Base-by-base conservation (phyloP, 2,329 filamentous ascomycete species). In the Setomelanomma holmii region DNA sequence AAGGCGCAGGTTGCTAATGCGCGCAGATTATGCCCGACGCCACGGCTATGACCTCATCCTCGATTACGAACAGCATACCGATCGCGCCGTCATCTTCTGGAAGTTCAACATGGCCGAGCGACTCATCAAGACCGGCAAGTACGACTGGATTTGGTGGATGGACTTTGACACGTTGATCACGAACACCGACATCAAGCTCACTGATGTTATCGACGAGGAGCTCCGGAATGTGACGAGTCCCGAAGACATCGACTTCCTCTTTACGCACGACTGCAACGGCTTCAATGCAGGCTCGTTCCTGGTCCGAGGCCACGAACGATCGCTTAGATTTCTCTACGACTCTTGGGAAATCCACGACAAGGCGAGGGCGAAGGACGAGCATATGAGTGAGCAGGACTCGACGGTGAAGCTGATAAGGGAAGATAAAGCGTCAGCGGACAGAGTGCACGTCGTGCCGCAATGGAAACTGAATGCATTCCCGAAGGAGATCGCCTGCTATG, bases 121-220 rank as follows among this genome's bases (percentile, higher is more conserved):
- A n/a, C 55, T 74, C 14, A 65, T 75, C 55, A 68, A 69, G 24
- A 55, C 61, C 5, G 56, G 58, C 35, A 69, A 68, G 51, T 72
- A 73, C 50, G 72, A 77, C 48, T 78, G 75, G 76, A 67, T 78
- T 17, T 78, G 75, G 76, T 77, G 74, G 73, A 55, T 77, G 8
- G 75, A 78, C 55, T 75, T 75, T 38, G 75, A 78, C 53, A 76
- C 74, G 1, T 58, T 78, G 14, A 69, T 78, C 54, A 78, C 73
- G 12, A 76, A 77, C 45, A 75, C 72, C 14, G 60, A 66, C 4
- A 69, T 73, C 51, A 68, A 66, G 38, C 40, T 78, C 21, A 59
- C 66, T 7, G 66, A 75, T 40, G 66, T 78, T 41, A 72, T 78
- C 35, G 51, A 67, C 10, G 68, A 75, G 14, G 64, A 63, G 11